Base-by-base conservation (phyloP, 2,329 filamentous ascomycete species). In the Penicillium sp. region DNA sequence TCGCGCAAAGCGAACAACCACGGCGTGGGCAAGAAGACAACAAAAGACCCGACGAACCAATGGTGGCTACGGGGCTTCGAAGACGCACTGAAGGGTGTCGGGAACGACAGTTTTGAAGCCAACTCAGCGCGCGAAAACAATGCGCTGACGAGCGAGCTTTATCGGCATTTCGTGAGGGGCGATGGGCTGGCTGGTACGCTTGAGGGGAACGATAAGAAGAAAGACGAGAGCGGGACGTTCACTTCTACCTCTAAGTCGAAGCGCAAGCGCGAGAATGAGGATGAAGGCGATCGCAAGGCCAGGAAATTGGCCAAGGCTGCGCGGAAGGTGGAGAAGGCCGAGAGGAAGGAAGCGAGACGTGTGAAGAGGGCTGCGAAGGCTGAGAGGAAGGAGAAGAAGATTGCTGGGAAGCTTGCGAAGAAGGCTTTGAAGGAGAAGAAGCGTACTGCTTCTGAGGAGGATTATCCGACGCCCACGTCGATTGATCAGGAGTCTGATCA, bases 41-140 rank as follows among this genome's bases (percentile, higher is more conserved):
- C 83, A 56, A 75, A 80, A 56, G 81, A 81, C 29, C 80, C 84
- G 33, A 81, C 83, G 57, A 93, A 97, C 71, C 92, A 96, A 73
- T 99, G 94, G 94, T 99, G 94, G 94, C 82, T 96, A 76, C 89
- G 91, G 58, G 94, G 94, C 12, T 97, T 96, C 66, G 93, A 97
- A 75, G 88, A 92, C 72, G 92, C 93, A 56, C 79, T 97, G 63
- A 89, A 94, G 74, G 89, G 88, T 4, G 82, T 96, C 53, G 82
- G 81, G 0, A 75, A 78, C 4, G 89, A 90, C 71, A 80, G 65
- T 54, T 86, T 56, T 76, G 83, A 65, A 77, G 88, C 80, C 82
- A 84, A 58, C 73, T 84, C 62, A 78, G 80, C 57, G 79, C 83
- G 59, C 19, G 62, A 67, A 79, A 81, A 60, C 48, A 75, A 73